Conservation (phyloP, 768 basidiomycete genomes). For the Solioccasus polychromus region DNA sequence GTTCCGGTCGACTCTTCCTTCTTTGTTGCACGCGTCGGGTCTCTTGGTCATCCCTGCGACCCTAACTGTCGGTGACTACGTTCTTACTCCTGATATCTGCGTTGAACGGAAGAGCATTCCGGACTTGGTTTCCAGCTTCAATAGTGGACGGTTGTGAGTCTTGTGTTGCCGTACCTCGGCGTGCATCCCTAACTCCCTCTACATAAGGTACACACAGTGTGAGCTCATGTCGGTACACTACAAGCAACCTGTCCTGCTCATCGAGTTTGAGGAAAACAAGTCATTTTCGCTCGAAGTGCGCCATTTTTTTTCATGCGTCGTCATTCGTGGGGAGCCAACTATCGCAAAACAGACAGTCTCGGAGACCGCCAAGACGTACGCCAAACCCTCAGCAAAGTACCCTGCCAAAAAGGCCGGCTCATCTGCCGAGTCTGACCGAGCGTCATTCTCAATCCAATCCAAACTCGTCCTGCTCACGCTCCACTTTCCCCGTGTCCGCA, state of each 20-base stretch:
- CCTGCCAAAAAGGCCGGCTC: constrained; percentile 43
- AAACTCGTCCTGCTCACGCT: constrained; percentile 89
- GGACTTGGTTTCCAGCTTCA: constrained; percentile 91
- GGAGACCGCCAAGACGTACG: constrained; percentile 61
- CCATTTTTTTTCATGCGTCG: not conserved
- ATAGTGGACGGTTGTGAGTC: constrained; percentile 87
- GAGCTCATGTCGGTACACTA: constrained; percentile 97
- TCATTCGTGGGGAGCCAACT: not conserved
- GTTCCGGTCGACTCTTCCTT: constrained; percentile 90
- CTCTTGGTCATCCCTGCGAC: constrained; percentile 87
- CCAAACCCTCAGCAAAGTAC: constrained; percentile 57
- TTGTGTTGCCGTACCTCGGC: not conserved
- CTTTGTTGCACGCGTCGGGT: constrained; percentile 78
- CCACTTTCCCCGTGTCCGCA: constrained; percentile 85
- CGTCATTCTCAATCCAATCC: constrained; percentile 70
- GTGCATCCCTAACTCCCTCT: not conserved
- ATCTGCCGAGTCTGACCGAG: constrained; percentile 26
- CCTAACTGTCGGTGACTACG: constrained; percentile 93
- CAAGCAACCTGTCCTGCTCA: constrained; percentile 87
- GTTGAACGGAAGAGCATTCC: constrained; percentile 94
- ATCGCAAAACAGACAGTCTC: constrained; percentile 49
- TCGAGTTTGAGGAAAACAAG: constrained; percentile 98
- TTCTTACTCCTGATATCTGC: constrained; percentile 91
- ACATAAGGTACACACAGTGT: constrained; percentile 86
- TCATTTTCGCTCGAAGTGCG: constrained; percentile 85